Base-by-base conservation (phyloP, 805 yeast genomes). In the Hanseniaspora hatyaiensis region DNA sequence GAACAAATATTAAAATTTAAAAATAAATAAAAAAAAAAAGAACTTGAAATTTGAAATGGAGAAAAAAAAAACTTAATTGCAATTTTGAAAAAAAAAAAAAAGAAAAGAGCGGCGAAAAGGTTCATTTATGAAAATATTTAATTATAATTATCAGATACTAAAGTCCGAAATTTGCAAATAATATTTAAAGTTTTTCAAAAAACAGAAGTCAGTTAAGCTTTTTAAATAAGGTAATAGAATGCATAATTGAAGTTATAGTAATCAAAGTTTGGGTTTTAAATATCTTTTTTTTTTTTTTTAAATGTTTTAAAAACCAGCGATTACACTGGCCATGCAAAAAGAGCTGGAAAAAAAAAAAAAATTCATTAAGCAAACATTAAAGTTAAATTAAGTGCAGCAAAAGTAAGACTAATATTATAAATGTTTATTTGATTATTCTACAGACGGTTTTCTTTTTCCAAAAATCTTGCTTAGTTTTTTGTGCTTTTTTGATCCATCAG, bases 381-480 rank as follows among this genome's bases (percentile, higher is more conserved):
- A 26, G 29, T 26, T 11, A 26, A 11, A 26, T 6, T 8, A 8
- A 11, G 11, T 26, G 29, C 6, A 26, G 6, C 6, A 26, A 26
- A 26, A 26, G 29, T 8, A 26, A 26, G 29, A 26, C 29, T 26
- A 26, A 26, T 16, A 39, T 19, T 19, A 34, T 3, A 34, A 19
- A 18, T 4, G 22, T 23, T 20, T 34, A 34, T 34, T 20, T 20
- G 11, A 22, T 8, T 13, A 18, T 11, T 41, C 22, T n/a, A 12
- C 22, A 2, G 36, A 31, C n/a, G 19, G 8, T n/a, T 47, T 47
- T 15, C 40, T 36, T 13, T 26, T 40, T 6, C 50, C 50, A 40
- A 47, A 47, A 4, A 47, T 16, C 23, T 34, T 42, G 15, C 47
- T 42, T 12, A 42, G 13, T 23, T 42, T 42, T 23, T 26, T 34